A percentile compares a stretch with the other conserved stretches of the same genome.
Conservation (phyloP, 108 stramenopile species). For the Epithemia pelagica region DNA sequence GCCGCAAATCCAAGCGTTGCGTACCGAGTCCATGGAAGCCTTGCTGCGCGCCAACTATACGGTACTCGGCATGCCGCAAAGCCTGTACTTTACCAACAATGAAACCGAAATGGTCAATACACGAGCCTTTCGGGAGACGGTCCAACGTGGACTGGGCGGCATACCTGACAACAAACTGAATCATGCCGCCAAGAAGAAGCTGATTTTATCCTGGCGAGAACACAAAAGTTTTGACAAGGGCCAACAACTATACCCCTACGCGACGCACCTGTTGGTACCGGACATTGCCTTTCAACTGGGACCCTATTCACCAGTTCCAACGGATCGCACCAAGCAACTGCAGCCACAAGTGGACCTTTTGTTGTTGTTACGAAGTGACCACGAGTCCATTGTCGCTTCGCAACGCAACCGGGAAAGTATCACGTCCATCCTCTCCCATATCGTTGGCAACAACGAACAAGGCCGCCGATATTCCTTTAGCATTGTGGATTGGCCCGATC, state of each 20-base stretch:
- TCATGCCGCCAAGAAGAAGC: background rate
- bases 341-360: conserved; percentile 16
- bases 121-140: conserved; percentile 4
- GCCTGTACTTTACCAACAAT: conserved; percentile 17
- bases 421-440: background rate
- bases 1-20: conserved; percentile 16
- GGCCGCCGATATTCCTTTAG: conserved; percentile 5
- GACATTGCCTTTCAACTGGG: conserved; percentile 43
- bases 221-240: conserved; percentile 23
- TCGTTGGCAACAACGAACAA: background rate
- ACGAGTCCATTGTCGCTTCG: conserved; percentile 15
- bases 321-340: background rate
- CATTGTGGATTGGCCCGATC: conserved; percentile 25
- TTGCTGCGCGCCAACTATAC: conserved; percentile 23
- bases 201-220: conserved; percentile 32
- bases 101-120: conserved; percentile 9
- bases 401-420: conserved; percentile 7
- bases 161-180: background rate
- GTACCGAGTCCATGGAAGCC: conserved; percentile 15
- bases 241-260: conserved; percentile 26
- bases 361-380: conserved; percentile 25
- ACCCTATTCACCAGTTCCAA: conserved; percentile 13
- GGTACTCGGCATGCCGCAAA: conserved; percentile 27
- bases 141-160: conserved; percentile 9
- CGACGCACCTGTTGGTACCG: conserved; percentile 19